Evolutionary conservation across 306 rosid genomes (phyloP), one percentile per base, ranked within the genome.

Genomic region (Inga leiocalycina): DNA sequence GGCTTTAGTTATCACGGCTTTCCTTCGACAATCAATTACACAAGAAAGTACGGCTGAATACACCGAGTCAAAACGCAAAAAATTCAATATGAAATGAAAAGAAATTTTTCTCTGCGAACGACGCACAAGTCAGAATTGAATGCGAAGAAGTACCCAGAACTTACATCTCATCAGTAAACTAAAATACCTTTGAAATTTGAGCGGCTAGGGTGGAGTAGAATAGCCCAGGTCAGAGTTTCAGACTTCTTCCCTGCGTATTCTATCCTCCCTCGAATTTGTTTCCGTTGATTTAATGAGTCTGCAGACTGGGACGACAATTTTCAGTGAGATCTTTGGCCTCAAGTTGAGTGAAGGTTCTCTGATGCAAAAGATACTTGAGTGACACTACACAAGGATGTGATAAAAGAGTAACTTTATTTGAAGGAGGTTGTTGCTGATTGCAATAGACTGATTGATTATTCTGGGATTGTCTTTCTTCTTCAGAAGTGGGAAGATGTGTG

Each of bases 271-370:
- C 79, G 57, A 61, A 68, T 62, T 37, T 3, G 79, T 37, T 22
- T 75, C 46, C 49, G 71, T 43, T 75, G 75, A 79, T 74, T 49
- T 82, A 39, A 77, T 19, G 6, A 39, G 59, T n/a, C 27, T 48
- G 48, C 41, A 24, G 80, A 14, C 10, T 43, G 24, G 24, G 34
- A 12, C 14, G 46, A 24, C 43, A 37, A 82, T 51, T 62, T 51
- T 15, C 24, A 76, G 86, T 79, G 89, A 84, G 93, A 92, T 88
- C 90, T 69, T 72, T 67, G 76, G 61, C 74, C 68, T 59, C 81
- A 56, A 79, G 71, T 44, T 32, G 80, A 34, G n/a, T 2, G 24
- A 43, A 59, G 56, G 76, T 61, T 62, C 43, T 30, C 77, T 72
- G 87, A 85, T 85, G 87, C 30, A 83, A 81, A 81, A 83, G 83